phyloP scores from a whole-genome alignment of 2,329 filamentous ascomycete genomes.

The Venturia oleaginea region DNA sequence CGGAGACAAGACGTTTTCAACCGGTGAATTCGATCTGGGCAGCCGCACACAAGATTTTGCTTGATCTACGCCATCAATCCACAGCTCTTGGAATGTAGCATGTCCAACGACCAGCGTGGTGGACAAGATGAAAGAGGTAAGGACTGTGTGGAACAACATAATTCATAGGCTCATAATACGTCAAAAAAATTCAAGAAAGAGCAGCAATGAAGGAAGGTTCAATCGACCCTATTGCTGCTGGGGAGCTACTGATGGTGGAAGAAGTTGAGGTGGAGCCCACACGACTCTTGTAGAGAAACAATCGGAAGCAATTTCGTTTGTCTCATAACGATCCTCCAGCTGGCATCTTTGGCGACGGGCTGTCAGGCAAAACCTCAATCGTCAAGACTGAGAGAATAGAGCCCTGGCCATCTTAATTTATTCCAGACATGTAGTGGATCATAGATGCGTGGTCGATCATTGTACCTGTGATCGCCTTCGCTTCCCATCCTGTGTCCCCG shows the following conservation, averaged over 20 bases:
- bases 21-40: slow-evolving; percentile 43
- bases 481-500: not conserved
- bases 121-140: not conserved
- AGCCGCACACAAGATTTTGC: slow-evolving; percentile 39
- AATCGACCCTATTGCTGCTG: not conserved
- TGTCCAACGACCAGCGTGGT: slow-evolving; percentile 31
- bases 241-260: not conserved
- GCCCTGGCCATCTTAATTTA: not conserved
- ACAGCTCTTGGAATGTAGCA: slow-evolving; percentile 44
- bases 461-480: not conserved
- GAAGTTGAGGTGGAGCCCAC: too few species aligned
- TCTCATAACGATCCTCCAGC: too few species aligned
- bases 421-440: not conserved
- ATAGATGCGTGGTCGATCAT: not conserved
- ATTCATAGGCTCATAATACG: not conserved
- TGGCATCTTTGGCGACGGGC: too few species aligned
- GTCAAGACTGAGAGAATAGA: not conserved
- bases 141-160: not conserved
- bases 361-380: not conserved
- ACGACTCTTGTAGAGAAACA: too few species aligned
- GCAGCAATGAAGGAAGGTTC: not conserved
- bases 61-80: slow-evolving; percentile 39
- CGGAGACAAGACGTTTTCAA: slow-evolving; percentile 39
- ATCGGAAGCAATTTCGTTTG: too few species aligned
- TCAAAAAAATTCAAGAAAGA: not conserved